These are phyloP conservation scores for Epichloe amarillans DNA, from an alignment of 2,329 filamentous ascomycete genomes.

Conservation along the genomic window DNA sequence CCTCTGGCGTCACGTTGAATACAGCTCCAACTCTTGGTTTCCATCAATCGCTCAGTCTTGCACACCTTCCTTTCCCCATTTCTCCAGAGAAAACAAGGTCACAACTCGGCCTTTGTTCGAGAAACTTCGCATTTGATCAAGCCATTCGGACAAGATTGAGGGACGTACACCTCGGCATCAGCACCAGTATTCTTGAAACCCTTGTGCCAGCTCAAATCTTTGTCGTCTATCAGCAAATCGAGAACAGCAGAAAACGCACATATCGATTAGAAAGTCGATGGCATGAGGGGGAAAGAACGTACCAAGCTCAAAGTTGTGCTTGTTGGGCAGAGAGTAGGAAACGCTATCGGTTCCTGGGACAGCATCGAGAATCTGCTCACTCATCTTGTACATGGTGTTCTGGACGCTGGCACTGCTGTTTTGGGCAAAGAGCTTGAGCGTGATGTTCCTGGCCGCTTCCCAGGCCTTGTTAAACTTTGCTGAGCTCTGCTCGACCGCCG, in stretches of 20 bases:
- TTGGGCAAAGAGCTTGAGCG: constrained; percentile 80
- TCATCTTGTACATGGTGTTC: constrained; percentile 99
- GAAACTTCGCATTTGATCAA: constrained; percentile 88
- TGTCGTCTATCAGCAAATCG: constrained; percentile 3
- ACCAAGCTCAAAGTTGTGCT: constrained; percentile 97
- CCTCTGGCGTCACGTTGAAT: background rate
- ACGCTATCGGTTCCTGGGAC: constrained; percentile 61
- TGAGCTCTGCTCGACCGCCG: constrained; percentile 51
- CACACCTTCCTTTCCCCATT: background rate
- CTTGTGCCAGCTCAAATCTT: constrained; percentile 94
- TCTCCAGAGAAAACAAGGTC: background rate
- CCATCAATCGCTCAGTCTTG: background rate
- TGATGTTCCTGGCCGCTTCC: constrained; percentile 65
- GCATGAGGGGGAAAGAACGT: constrained; percentile 25
- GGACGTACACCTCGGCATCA: constrained; percentile 89
- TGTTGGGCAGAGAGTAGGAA: constrained; percentile 83
- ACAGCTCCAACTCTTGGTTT: background rate
- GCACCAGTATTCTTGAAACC: constrained; percentile 87
- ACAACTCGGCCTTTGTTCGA: constrained; percentile 25
- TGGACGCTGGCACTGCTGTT: constrained; percentile 91
- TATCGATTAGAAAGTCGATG: background rate
- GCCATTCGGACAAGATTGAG: constrained; percentile 85
- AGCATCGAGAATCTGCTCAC: constrained; percentile 65
- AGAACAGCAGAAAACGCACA: background rate
- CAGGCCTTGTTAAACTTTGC: constrained; percentile 68